Conservation (phyloP, 306 rosid species). For the Neltuma alba region DNA sequence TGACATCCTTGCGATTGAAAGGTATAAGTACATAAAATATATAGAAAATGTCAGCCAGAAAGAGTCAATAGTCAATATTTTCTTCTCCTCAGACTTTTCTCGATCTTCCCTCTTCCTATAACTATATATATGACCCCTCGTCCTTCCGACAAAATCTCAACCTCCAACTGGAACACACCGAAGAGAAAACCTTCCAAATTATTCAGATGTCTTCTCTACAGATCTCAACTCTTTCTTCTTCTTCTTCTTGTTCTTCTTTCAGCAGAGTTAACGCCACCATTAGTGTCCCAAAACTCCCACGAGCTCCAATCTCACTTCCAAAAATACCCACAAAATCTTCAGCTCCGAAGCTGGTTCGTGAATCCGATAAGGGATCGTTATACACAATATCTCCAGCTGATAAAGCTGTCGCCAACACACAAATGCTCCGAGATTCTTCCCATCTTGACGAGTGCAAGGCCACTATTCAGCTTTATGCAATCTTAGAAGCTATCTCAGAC, state of each 20-base stretch:
- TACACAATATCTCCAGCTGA: slow-evolving; percentile 8
- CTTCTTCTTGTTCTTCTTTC: slow-evolving; percentile 36
- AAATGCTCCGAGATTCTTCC: background rate
- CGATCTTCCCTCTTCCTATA: background rate
- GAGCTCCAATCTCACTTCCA: slow-evolving; percentile 27
- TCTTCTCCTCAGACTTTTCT: background rate
- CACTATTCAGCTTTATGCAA: slow-evolving; percentile 45
- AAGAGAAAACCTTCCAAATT: too few relatives aligned
- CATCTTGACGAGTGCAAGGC: background rate
- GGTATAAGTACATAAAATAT: background rate
- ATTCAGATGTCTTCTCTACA: slow-evolving; percentile 37
- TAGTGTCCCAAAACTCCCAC: slow-evolving; percentile 48
- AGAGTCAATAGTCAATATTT: background rate
- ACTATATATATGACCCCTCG: background rate
- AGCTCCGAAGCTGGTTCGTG: background rate
- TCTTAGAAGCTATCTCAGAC: slow-evolving; percentile 55
- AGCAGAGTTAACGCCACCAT: slow-evolving; percentile 44
- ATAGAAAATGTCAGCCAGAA: background rate
- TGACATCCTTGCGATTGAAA: background rate
- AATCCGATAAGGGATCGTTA: slow-evolving; percentile 5
- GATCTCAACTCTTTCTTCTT: slow-evolving; percentile 34
- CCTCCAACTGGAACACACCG: too few relatives aligned
- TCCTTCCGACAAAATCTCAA: too few relatives aligned
- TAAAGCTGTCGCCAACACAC: background rate
- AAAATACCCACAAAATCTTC: slow-evolving; percentile 1